These are phyloP conservation scores for Starmerella scarabaei DNA, from an alignment of 805 yeast genomes.

Conservation along the genomic window DNA sequence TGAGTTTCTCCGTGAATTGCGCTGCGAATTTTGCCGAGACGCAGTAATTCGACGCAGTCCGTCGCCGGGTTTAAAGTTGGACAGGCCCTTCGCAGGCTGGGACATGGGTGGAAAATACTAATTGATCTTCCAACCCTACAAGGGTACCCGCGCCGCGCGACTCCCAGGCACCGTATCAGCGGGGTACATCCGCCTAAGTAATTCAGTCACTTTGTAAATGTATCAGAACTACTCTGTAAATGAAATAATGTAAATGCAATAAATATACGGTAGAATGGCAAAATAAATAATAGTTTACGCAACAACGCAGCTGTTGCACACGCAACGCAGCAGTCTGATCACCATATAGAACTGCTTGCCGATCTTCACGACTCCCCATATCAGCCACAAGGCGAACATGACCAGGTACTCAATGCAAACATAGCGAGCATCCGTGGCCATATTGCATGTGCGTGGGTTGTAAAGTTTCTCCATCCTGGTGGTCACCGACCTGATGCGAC, in stretches of 20 bases:
- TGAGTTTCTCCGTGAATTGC: too few relatives aligned
- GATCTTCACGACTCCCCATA: conserved; percentile 17
- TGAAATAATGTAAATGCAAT: too few relatives aligned
- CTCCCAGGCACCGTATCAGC: too few relatives aligned
- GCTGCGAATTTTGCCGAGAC: conserved; percentile 7
- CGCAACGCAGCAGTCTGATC: conserved; percentile 1
- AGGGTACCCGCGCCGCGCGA: too few relatives aligned
- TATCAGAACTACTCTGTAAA: too few relatives aligned
- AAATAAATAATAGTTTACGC: too few relatives aligned
- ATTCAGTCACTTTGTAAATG: too few relatives aligned
- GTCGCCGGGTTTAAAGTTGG: not conserved
- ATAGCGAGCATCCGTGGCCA: conserved; percentile 11
- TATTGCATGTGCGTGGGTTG: conserved; percentile 8
- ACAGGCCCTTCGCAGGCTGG: not conserved
- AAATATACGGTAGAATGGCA: too few relatives aligned
- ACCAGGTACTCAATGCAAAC: conserved; percentile 19
- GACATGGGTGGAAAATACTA: too few relatives aligned
- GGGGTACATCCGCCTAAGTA: too few relatives aligned
- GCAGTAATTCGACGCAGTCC: conserved; percentile 5
- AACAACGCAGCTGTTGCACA: conserved; percentile 2
- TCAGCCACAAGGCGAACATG: conserved; percentile 15
- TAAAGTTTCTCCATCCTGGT: conserved; percentile 19
- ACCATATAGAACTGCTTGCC: conserved; percentile 1
- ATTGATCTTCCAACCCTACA: too few relatives aligned
- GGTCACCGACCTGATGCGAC: conserved; percentile 19